Base-by-base conservation (phyloP, 2,329 filamentous ascomycete species). In the Trichoderma aggressivum region DNA sequence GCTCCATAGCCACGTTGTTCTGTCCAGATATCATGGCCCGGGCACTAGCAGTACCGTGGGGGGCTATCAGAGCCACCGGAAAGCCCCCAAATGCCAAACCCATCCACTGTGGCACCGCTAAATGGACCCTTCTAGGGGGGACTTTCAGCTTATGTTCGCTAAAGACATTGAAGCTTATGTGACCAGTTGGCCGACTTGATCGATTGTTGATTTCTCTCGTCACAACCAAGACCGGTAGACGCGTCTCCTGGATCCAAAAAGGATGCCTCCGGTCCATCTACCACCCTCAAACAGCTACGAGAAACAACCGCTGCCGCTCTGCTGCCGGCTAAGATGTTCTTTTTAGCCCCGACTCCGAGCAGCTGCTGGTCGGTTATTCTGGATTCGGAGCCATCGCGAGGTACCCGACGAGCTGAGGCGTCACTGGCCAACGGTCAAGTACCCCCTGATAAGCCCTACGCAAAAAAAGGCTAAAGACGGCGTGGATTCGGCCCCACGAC, bases 61-160 rank as follows among this genome's bases (percentile, higher is more conserved):
- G 64, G 64, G 24, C 26, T 58, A 58, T 24, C 24, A 47, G 34
- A 12, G 36, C 53, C 53, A 30, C 34, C 36, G 7, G 7, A 59
- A 47, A 59, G 64, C 64, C 64, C 64, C 64, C 26, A 59, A 68
- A 47, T 18, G 11, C 6, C 18, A 12, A 24, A 36, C 3, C 28
- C 18, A 47, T 59, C 64, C 64, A 59, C 64, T 68, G 55, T 68
- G 36, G 55, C 64, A 59, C 55, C 26, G 55, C 55, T 67, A 67
- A 59, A 67, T 43, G 50, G 53, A 11, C 12, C 24, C 18, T 47
- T 32, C 28, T 21, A 39, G n/a, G 62, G 39, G 7, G 53, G 53
- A 26, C 34, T 24, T 59, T 59, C 56, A 32, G 56, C 56, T 47
- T 24, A 7, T 50, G 62, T 34, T 65, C 43, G 34, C 24, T 28